Percentiles rank a stretch among this genome's conserved stretches.
Conservation (phyloP, 208 protist genomes). For the Trypanosoma mega region DNA sequence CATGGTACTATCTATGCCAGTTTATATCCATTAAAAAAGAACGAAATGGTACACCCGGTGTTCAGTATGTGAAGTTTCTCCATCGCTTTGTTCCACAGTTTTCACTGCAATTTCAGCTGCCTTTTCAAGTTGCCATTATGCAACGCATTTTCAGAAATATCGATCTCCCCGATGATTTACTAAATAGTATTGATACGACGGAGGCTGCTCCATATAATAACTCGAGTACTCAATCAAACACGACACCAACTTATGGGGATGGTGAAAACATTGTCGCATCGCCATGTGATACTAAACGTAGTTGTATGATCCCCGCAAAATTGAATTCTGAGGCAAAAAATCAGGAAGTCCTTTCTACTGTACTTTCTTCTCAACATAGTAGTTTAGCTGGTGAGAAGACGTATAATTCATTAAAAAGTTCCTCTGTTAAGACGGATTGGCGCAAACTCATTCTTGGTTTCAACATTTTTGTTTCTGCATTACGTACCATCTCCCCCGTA, state of each 20-base stretch:
- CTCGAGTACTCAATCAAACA: too few relatives aligned
- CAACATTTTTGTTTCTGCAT: conserved; percentile 57
- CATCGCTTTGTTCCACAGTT: conserved; percentile 57
- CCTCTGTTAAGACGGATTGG: conserved; percentile 32
- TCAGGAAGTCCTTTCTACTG: too few relatives aligned
- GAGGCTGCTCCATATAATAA: neutral
- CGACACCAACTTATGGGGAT: too few relatives aligned
- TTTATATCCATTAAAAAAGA: conserved; percentile 56
- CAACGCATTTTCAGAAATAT: conserved; percentile 49
- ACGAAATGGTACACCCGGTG: conserved; percentile 56
- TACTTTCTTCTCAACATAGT: too few relatives aligned
- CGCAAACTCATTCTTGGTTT: conserved; percentile 48
- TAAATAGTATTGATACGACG: conserved; percentile 1
- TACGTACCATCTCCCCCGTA: conserved; percentile 52
- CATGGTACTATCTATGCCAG: conserved; percentile 85
- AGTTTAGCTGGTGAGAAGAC: too few relatives aligned
- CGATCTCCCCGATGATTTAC: conserved; percentile 72
- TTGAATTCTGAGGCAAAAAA: too few relatives aligned
- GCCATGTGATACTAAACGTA: too few relatives aligned
- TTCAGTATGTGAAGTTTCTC: conserved; percentile 84
- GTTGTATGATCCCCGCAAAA: too few relatives aligned
- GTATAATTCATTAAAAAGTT: neutral
- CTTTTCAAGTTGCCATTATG: conserved; percentile 48
- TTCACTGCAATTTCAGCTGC: conserved; percentile 37
- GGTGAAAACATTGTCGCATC: neutral